These are phyloP conservation scores for Neofusicoccum cordaticola DNA, from an alignment of 2,329 filamentous ascomycete species.

Conservation along the genomic window DNA sequence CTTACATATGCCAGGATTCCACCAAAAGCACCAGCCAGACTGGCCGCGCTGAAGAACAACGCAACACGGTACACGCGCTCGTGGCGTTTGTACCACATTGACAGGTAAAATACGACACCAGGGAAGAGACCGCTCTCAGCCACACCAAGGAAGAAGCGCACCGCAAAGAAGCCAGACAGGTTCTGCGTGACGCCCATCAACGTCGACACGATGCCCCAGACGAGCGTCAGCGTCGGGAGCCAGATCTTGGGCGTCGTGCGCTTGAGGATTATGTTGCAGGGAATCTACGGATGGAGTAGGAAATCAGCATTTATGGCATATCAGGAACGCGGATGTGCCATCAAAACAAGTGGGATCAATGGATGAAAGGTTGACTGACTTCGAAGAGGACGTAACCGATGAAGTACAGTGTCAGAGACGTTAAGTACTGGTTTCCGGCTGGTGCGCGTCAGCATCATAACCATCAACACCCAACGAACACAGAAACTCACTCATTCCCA, in stretches of 20 bases:
- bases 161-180: conserved; percentile 45
- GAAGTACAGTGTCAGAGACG: conserved; percentile 66
- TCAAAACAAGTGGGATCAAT: too few relatives aligned
- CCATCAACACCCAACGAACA: conserved; percentile 21
- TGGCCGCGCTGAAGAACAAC: conserved; percentile 59
- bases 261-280: conserved; percentile 63
- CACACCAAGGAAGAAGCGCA: conserved; percentile 45
- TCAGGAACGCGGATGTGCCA: too few relatives aligned
- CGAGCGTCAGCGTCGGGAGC: conserved; percentile 48
- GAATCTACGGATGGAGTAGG: conserved; percentile 39
- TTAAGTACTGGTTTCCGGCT: conserved; percentile 56
- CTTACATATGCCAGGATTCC: conserved; percentile 53
- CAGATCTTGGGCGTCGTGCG: conserved; percentile 53
- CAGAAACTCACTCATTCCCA: conserved; percentile 28
- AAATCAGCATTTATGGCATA: too few relatives aligned
- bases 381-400: conserved; percentile 50
- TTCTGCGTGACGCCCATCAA: conserved; percentile 50
- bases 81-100: conserved; percentile 62
- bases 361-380: conserved; percentile 19
- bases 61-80: conserved; percentile 59
- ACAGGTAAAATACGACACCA: conserved; percentile 53
- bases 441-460: neutral
- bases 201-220: conserved; percentile 51
- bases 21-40: conserved; percentile 59
- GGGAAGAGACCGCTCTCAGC: conserved; percentile 39